phyloP scores from a whole-genome alignment of 805 yeast genomes.

The Candida xyloterini region DNA sequence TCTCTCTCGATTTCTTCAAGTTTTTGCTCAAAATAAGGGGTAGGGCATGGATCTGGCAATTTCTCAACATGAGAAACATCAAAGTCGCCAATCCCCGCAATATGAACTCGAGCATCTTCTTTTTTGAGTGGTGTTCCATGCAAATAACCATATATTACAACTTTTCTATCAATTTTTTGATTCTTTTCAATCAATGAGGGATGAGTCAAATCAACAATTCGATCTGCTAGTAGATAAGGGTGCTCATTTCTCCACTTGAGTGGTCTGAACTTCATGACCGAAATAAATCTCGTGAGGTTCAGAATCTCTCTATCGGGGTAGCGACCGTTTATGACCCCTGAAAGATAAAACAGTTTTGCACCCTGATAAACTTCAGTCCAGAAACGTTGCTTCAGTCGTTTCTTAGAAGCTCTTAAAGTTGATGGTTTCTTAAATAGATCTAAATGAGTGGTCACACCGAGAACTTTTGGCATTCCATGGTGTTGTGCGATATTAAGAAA shows the following conservation, averaged over 20 bases:
- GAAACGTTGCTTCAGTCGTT: conserved; percentile 85
- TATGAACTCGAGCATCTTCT: conserved; percentile 72
- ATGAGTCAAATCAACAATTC: conserved; percentile 89
- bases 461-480: conserved; percentile 97
- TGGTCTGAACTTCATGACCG: conserved; percentile 99
- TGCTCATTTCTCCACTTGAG: conserved; percentile 99
- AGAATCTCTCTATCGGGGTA: conserved; percentile 96
- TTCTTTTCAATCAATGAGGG: conserved; percentile 77
- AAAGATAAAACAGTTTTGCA: conserved; percentile 88
- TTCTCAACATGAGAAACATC: conserved; percentile 75
- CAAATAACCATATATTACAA: conserved; percentile 89
- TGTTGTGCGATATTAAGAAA: conserved; percentile 93
- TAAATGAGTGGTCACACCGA: conserved; percentile 93
- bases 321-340: conserved; percentile 95
- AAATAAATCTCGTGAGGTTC: conserved; percentile 85
- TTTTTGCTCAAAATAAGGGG: conserved; percentile 87
- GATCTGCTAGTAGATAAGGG: conserved; percentile 87
- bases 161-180: conserved; percentile 80
- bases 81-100: conserved; percentile 95
- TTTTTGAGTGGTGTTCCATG: conserved; percentile 87
- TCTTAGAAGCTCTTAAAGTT: conserved; percentile 87
- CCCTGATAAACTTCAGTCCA: conserved; percentile 99
- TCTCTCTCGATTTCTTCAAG: conserved; percentile 80
- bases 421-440: conserved; percentile 89
- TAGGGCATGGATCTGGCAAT: conserved; percentile 98